Evolutionary conservation across 2,329 filamentous ascomycete genomes (phyloP).

Genomic region (Nannizziopsis barbatae): DNA sequence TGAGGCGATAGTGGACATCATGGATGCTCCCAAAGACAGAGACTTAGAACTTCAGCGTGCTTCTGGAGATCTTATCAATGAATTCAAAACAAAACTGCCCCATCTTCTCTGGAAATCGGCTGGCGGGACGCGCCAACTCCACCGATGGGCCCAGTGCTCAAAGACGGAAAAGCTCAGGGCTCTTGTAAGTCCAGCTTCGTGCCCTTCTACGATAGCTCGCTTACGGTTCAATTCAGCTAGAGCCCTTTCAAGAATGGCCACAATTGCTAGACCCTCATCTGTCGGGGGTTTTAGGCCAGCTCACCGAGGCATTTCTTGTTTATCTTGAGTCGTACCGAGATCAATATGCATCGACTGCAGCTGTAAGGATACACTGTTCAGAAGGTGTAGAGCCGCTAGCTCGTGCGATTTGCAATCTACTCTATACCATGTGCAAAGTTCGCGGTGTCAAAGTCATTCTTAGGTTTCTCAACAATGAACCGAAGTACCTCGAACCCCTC

Average conservation of each 20-base stretch:
- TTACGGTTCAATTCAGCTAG: slow-evolving; percentile 42
- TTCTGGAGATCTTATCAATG: slow-evolving; percentile 34
- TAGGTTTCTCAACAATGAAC: slow-evolving; percentile 82
- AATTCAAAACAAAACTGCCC: slow-evolving; percentile 34
- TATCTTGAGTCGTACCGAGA: slow-evolving; percentile 42
- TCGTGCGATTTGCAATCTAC: slow-evolving; percentile 61
- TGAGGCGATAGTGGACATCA: slow-evolving; percentile 16
- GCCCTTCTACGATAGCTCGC: not conserved
- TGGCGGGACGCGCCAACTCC: slow-evolving; percentile 22
- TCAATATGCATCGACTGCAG: slow-evolving; percentile 28
- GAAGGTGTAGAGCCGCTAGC: slow-evolving; percentile 42
- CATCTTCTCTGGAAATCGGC: slow-evolving; percentile 32
- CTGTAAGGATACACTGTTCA: slow-evolving; percentile 13
- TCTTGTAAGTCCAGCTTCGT: slow-evolving; percentile 26
- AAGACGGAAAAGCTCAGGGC: slow-evolving; percentile 32
- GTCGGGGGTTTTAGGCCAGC: slow-evolving; percentile 58
- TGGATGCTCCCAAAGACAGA: slow-evolving; percentile 37
- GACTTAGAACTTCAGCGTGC: slow-evolving; percentile 39
- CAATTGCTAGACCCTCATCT: slow-evolving; percentile 83
- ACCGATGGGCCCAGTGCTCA: slow-evolving; percentile 29
- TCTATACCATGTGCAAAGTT: slow-evolving; percentile 91
- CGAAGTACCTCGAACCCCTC: slow-evolving; percentile 69
- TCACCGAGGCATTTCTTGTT: slow-evolving; percentile 66
- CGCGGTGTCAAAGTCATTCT: slow-evolving; percentile 86
- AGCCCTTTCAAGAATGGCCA: slow-evolving; percentile 89